Percentiles rank a stretch among this genome's conserved stretches.
phyloP scores from a whole-genome alignment of 2,329 filamentous ascomycete genomes.

The Talaromyces islandicus region DNA sequence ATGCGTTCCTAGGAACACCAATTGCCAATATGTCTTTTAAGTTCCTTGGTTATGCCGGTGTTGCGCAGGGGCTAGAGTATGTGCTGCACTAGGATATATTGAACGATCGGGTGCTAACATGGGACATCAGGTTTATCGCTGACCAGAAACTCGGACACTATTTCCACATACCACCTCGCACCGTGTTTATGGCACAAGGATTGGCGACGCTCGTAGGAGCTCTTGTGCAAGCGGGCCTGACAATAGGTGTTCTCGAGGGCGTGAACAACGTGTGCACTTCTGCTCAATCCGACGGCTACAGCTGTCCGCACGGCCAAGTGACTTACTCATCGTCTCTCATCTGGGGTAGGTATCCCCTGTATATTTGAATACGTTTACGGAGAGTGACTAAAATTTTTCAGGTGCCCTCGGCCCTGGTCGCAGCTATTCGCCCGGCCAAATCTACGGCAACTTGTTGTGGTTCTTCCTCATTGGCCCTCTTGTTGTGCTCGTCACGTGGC shows the following conservation, averaged over 20 bases:
- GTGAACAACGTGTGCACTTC: constrained; percentile 47
- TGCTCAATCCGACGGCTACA: constrained; percentile 54
- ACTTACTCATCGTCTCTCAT: constrained; percentile 66
- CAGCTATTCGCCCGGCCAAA: constrained; percentile 57
- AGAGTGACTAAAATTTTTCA: constrained; percentile 12
- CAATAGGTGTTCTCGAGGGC: constrained; percentile 44
- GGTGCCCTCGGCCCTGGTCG: constrained; percentile 60
- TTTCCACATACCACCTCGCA: constrained; percentile 41
- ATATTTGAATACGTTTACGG: neutral
- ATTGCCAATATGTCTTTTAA: constrained; percentile 60
- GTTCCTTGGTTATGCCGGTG: constrained; percentile 63
- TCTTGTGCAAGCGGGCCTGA: constrained; percentile 45
- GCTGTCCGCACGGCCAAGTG: constrained; percentile 51
- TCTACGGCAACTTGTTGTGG: constrained; percentile 61
- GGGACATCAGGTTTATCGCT: constrained; percentile 53
- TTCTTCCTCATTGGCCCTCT: constrained; percentile 65
- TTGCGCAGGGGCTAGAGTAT: constrained; percentile 54
- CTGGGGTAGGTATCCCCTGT: constrained; percentile 47
- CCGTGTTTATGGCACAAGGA: constrained; percentile 47
- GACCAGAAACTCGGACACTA: constrained; percentile 59
- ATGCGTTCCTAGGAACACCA: constrained; percentile 41
- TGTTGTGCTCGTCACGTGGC: constrained; percentile 55
- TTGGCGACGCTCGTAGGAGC: constrained; percentile 45
- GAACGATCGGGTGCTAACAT: neutral
- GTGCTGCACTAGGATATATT: constrained; percentile 1